Evolutionary conservation across 768 basidiomycete species (phyloP), one percentile per base, ranked within the genome.

Genomic region (Boletus rubroflammeus): DNA sequence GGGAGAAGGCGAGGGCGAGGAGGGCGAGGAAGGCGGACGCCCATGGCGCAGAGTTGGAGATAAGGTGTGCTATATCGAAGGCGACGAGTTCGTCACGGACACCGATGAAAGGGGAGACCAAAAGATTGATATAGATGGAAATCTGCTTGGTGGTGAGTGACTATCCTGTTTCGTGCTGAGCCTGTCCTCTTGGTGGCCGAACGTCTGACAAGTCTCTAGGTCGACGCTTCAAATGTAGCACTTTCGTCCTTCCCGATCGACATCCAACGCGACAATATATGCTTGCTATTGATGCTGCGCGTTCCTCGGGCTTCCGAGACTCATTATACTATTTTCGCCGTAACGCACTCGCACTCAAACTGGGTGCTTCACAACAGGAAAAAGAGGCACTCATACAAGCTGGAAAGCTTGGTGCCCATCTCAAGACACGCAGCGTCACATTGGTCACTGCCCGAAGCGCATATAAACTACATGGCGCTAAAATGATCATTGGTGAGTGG

Each of bases 311-410:
- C 5, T 98, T 93, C 73, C 83, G 93, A 45, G 97, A 98, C 70
- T 98, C 97, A 9, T 76, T 98, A n/a, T 97, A 98, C 72, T 98
- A 98, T 72, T 95, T 98, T 73, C 88, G 97, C 3, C 82, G 93
- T 6, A 97, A 96, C 59, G 83, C 84, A 0, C 83, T 93, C 28
- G 88, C 96, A 15, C 78, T 94, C 76, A 98, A 98, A 71, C 80
- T 97, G 55, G 88, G 87, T 58, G 92, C 93, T 31, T 90, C 87
- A 0, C 88, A 93, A 54, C 79, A 82, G 17, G 97, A 98, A 73
- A 97, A 98, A 68, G 93, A 98, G 60, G 83, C 86, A 56, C 85
- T 98, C 62, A 97, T 99, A 63, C 81, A 84, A 39, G 83, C 83
- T 46, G 93, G 93, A 3, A 89, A 93, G 66, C 83, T 99, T 0